phyloP scores from a whole-genome alignment of 2,329 filamentous ascomycete genomes.

The Cryoendolithus antarcticus region DNA sequence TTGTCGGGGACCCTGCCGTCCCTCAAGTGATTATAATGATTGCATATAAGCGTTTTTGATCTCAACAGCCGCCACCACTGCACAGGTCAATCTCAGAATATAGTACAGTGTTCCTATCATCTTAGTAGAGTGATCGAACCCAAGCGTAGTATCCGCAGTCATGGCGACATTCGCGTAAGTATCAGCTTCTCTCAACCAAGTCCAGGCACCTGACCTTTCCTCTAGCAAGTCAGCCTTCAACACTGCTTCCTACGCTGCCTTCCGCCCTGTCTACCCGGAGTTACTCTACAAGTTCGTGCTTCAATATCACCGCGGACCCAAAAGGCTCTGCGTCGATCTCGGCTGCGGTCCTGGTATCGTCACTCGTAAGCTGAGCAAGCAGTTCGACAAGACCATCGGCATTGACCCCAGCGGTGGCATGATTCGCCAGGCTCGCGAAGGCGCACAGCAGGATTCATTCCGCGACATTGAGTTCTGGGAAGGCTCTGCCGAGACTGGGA shows the following conservation, averaged over 20 bases:
- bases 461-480: conserved; percentile 39
- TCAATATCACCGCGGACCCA: conserved; percentile 37
- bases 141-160: no score
- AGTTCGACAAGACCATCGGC: conserved; percentile 40
- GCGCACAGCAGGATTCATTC: conserved; percentile 12
- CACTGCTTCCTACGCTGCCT: conserved; percentile 45
- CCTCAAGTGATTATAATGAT: no score
- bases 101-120: no score
- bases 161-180: conserved; percentile 41
- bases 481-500: conserved; percentile 42
- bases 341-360: conserved; percentile 52
- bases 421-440: conserved; percentile 27
- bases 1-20: no score
- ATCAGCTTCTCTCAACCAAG: no score
- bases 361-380: conserved; percentile 40
- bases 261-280: conserved; percentile 47
- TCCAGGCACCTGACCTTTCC: background rate
- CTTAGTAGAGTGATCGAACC: no score
- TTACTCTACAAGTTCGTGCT: conserved; percentile 43
- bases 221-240: conserved; percentile 44
- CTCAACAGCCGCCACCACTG: no score
- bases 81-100: no score
- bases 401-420: conserved; percentile 48
- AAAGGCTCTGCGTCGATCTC: conserved; percentile 40
- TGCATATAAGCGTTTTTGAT: no score